A percentile compares a stretch with the other conserved stretches of the same genome.
phyloP scores from a whole-genome alignment of 2,329 filamentous ascomycete genomes.

The Coleophoma eucalyptorum region DNA sequence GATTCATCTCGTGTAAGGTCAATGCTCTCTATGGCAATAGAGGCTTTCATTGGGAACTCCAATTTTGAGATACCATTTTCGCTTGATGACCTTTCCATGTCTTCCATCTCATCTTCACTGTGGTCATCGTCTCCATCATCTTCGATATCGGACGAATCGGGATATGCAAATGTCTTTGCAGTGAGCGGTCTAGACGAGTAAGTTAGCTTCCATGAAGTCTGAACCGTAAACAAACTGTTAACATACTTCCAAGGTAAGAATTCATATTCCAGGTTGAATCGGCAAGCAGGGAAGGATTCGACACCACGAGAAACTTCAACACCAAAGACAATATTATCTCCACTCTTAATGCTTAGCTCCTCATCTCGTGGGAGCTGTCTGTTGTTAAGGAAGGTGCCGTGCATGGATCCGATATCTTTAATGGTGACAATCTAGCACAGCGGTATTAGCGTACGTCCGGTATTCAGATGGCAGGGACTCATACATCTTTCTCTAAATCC shows the following conservation, averaged over 20 bases:
- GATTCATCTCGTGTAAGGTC: slow-evolving; percentile 26
- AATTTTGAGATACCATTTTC: slow-evolving; percentile 21
- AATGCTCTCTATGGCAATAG: slow-evolving; percentile 16
- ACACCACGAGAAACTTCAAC: slow-evolving; percentile 42
- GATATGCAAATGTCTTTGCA: slow-evolving; percentile 18
- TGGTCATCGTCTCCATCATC: slow-evolving; percentile 24
- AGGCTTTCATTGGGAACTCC: slow-evolving; percentile 12
- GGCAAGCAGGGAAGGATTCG: slow-evolving; percentile 31
- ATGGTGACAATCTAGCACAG: slow-evolving; percentile 37
- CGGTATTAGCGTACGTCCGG: slow-evolving; percentile 12
- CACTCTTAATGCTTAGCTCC: slow-evolving; percentile 26
- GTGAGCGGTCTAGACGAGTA: slow-evolving; percentile 5
- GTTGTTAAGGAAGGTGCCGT: slow-evolving; percentile 55
- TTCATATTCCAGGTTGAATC: slow-evolving; percentile 20
- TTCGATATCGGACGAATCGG: slow-evolving; percentile 23
- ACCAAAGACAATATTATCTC: slow-evolving; percentile 41
- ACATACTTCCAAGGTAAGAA: slow-evolving; percentile 22
- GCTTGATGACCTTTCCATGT: slow-evolving; percentile 15
- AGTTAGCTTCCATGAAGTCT: slow-evolving; percentile 2
- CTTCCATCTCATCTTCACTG: slow-evolving; percentile 14
- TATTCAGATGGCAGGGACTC: slow-evolving; percentile 7
- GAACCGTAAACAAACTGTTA: neutral
- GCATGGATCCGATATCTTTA: slow-evolving; percentile 54
- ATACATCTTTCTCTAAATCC: slow-evolving; percentile 40
- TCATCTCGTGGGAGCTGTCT: slow-evolving; percentile 30